A percentile compares a stretch with the other conserved stretches of the same genome.
phyloP scores from a whole-genome alignment of 495 filamentous ascomycete species.

The Penicillium salamii region DNA sequence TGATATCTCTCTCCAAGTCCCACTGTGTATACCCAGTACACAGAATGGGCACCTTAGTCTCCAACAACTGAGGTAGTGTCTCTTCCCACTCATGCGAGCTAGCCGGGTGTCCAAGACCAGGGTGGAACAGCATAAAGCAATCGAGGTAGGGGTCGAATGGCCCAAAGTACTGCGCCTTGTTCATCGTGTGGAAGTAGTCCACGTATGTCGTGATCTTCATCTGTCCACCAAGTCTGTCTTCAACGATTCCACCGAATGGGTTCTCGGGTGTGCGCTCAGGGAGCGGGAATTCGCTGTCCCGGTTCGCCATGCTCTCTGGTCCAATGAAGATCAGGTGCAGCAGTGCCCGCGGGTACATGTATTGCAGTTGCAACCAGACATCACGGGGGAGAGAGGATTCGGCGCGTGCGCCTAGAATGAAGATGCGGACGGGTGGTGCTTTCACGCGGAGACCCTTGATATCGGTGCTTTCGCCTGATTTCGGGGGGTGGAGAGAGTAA shows the following conservation, averaged over 20 bases:
- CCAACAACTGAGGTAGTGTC: constrained; percentile 81
- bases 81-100: constrained; percentile 90
- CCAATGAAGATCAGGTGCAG: constrained; percentile 89
- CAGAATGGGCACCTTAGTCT: constrained; percentile 92
- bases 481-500: constrained; percentile 88
- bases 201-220: constrained; percentile 97
- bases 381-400: constrained; percentile 93
- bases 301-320: constrained; percentile 89
- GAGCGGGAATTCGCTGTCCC: constrained; percentile 85
- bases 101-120: constrained; percentile 89
- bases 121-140: constrained; percentile 93
- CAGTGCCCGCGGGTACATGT: constrained; percentile 78
- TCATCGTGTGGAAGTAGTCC: constrained; percentile 96
- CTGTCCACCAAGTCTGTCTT: constrained; percentile 76
- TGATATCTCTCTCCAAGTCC: constrained; percentile 88
- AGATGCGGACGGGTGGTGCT: constrained; percentile 84
- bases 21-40: constrained; percentile 93
- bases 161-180: constrained; percentile 81
- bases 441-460: constrained; percentile 77
- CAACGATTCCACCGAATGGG: constrained; percentile 88
- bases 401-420: constrained; percentile 91
- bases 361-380: constrained; percentile 86
- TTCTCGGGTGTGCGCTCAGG: constrained; percentile 79
- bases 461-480: constrained; percentile 66
- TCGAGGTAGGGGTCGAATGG: constrained; percentile 98